Evolutionary conservation across 768 basidiomycete species (phyloP), one percentile per base, ranked within the genome.

Genomic region (Hebeloma cylindrosporum): DNA sequence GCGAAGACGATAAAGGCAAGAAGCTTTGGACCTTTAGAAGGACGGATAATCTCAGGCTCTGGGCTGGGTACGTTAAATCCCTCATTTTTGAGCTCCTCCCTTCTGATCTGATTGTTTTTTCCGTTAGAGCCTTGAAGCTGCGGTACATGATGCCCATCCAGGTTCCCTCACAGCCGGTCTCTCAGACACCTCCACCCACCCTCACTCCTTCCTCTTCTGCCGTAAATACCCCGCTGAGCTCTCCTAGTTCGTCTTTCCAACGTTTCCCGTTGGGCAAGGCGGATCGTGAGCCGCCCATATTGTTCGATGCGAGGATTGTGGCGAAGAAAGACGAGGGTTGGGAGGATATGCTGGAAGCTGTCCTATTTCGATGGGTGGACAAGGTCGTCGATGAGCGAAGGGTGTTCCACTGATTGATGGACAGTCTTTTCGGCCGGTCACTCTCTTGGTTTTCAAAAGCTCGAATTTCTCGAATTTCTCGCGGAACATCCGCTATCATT

Each of bases 21-120:
- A 76, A 72, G 47, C 80, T 83, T 0, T 91, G 88, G 85, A 91
- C 91, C 14, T 94, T 92, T 60, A 70, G 93, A 48, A 67, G 91
- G 44, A 88, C 82, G 2, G 93, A 94, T 63, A 95, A 94, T 60
- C 66, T 95, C 21, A 72, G 88, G 18, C 62, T 92, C 16, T 94
- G 88, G 85, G 83, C 80, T 32, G 92, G 87, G 89, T 92, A 59
- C 40, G 85, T 78, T 43, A 13, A 17, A 25, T 38, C 7, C 41
- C 27, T 40, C 17, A 40, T 33, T 29, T 36, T 16, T 33, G 13
- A 30, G 29, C 16, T 34, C 13, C 23, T 28, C 29, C 27, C 25
- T 34, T 13, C 11, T 37, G 36, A 31, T 18, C 16, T 25, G 28
- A 28, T 39, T 41, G 21, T 44, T 32, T 29, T 11, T 21, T 20